These are phyloP conservation scores for Alternaria gansuensis DNA, from an alignment of 2,329 filamentous ascomycete genomes.

Conservation along the genomic window DNA sequence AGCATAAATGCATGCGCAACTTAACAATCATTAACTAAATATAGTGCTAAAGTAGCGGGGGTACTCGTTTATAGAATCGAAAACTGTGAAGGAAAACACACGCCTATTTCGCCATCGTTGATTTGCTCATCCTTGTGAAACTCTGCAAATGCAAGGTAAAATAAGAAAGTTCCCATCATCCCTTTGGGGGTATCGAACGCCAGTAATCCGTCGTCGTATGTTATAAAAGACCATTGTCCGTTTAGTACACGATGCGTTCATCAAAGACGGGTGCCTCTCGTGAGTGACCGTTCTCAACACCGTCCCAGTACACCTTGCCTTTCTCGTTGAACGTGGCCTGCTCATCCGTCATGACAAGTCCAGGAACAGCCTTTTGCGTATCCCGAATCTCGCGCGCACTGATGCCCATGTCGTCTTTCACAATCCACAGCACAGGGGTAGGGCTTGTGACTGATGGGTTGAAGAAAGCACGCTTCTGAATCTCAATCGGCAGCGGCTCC, in stretches of 20 bases:
- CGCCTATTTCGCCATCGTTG: conserved; percentile 1
- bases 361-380: conserved; percentile 51
- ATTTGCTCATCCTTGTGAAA: not conserved
- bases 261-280: conserved; percentile 57
- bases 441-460: conserved; percentile 56
- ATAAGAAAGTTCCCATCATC: not conserved
- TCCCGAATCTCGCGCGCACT: conserved; percentile 55
- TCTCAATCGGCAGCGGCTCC: conserved; percentile 43
- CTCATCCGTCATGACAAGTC: conserved; percentile 56
- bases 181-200: conserved; percentile 9
- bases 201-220: conserved; percentile 1
- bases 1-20: not conserved
- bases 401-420: conserved; percentile 56
- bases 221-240: not conserved
- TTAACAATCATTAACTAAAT: conserved; percentile 2
- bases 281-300: conserved; percentile 51
- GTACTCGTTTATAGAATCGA: conserved; percentile 4
- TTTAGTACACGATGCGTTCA: conserved; percentile 50
- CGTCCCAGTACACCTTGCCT: conserved; percentile 56
- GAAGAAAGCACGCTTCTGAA: conserved; percentile 56
- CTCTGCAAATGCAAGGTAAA: not conserved
- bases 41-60: conserved; percentile 7
- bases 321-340: conserved; percentile 57
- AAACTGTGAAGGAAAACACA: not conserved
- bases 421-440: conserved; percentile 58